Conservation (phyloP, 139 green algal genomes). For the Volvox africanus region DNA sequence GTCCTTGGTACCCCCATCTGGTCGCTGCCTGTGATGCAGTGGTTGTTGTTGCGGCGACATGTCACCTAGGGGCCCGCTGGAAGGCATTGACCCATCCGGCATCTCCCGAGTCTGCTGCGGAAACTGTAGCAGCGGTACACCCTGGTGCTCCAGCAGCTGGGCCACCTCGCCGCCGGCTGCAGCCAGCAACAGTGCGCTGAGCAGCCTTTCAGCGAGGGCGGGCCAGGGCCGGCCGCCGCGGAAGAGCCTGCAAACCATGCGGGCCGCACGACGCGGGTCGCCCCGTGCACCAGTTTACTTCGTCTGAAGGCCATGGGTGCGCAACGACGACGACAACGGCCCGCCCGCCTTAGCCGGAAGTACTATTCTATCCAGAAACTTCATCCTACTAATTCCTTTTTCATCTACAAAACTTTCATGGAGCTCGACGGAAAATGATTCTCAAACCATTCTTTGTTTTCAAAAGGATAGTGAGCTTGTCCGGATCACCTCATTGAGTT, state of each 20-base stretch:
- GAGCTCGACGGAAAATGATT: too few species aligned
- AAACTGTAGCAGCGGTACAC: not conserved
- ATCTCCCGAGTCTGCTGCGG: not conserved
- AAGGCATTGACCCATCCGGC: not conserved
- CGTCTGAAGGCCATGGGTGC: not conserved
- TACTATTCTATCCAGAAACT: too few species aligned
- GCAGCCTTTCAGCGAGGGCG: conserved; percentile 33
- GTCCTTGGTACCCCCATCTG: too few species aligned
- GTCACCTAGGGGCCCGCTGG: not conserved
- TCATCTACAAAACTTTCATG: too few species aligned
- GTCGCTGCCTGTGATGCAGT: too few species aligned
- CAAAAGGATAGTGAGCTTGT: too few species aligned
- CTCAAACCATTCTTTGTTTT: too few species aligned
- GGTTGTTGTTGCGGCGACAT: not conserved
- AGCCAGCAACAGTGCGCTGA: conserved; percentile 39
- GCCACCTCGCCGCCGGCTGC: conserved; percentile 2
- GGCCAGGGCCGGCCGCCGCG: conserved; percentile 33
- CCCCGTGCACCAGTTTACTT: too few species aligned
- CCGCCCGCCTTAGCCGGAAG: not conserved
- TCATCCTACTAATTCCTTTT: too few species aligned
- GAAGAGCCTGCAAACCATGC: not conserved
- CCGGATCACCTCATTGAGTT: too few species aligned
- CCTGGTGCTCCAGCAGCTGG: conserved; percentile 29
- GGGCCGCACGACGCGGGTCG: not conserved
- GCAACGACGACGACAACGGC: not conserved